Base-by-base conservation (phyloP, 2,329 filamentous ascomycete species). In the Cercospora nicotianae region DNA sequence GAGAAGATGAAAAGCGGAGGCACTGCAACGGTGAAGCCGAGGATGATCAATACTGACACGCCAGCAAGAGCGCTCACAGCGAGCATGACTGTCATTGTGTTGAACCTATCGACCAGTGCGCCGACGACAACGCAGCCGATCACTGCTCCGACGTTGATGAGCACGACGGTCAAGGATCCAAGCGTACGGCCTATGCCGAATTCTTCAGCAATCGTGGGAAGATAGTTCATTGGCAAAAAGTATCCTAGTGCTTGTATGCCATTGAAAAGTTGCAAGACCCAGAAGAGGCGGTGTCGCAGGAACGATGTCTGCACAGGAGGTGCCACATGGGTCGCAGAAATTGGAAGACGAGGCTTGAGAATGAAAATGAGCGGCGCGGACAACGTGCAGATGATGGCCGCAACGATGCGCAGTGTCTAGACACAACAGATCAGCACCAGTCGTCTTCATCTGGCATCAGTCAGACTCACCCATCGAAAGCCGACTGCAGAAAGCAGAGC, bases 21-120 rank as follows among this genome's bases (percentile, higher is more conserved):
- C n/a, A 81, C 67, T 23, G 75, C 79, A 12, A 82, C 83, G 1
- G 81, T 78, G 1, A 83, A 70, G 23, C 83, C 82, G 74, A 84
- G 83, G 20, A 85, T 73, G 20, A 83, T 72, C 69, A 83, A 80
- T 2, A 81, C 79, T 3, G 77, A 72, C 5, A 77, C 60, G 1
- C 78, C 73, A 12, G 79, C 77, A n/a, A 77, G 75, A 9, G 78
- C 48, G 3, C 78, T 77, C 12, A 80, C 77, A 8, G 81, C 72
- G 18, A 79, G 70, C 12, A 81, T 74, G 42, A 79, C 79, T 8
- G 75, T 79, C 1, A 77, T 78, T 12, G 81, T 77, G 63, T 81
- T 75, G 68, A 79, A 80, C 30, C 77, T 77, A 69, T 83, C 81
- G 30, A 78, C 76, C 6, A 82, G 75, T 13, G 72, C 63, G 5